Conservation (phyloP, 371 early-diverging fungal genomes). For the Circinella umbellata region DNA sequence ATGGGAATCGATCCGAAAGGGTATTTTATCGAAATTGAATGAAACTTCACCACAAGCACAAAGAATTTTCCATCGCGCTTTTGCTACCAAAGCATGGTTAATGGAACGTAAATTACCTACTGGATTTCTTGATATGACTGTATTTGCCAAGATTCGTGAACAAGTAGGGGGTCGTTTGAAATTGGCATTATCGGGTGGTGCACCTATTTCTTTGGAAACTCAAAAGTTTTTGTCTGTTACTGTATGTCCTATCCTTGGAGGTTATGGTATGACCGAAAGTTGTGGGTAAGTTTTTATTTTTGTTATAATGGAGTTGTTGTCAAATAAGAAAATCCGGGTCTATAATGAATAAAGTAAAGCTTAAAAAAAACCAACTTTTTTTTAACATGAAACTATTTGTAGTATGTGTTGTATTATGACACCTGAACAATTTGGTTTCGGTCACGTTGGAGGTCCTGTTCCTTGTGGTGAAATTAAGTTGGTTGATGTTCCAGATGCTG, state of each 20-base stretch:
- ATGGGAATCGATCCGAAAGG: conserved; percentile 93
- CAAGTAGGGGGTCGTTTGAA: conserved; percentile 94
- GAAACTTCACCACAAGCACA: conserved; percentile 67
- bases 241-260: conserved; percentile 88
- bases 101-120: conserved; percentile 72
- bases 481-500: conserved; percentile 86
- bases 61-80: conserved; percentile 76
- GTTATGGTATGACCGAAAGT: conserved; percentile 83
- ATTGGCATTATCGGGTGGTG: conserved; percentile 93
- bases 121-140: conserved; percentile 76
- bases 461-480: conserved; percentile 90
- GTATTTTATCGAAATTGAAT: conserved; percentile 76
- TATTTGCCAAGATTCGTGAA: conserved; percentile 90
- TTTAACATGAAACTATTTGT: background rate
- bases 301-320: too few relatives aligned
- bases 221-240: conserved; percentile 86
- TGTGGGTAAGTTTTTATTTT: conserved; percentile 36
- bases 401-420: conserved; percentile 71
- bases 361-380: background rate
- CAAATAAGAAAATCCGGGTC: too few relatives aligned
- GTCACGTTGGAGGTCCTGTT: conserved; percentile 84
- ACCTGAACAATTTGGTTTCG: conserved; percentile 66
- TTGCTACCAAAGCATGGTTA: conserved; percentile 78
- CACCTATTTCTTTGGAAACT: conserved; percentile 86
- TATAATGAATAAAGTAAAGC: too few relatives aligned